Base-by-base conservation (phyloP, 305 asterid species). In the Stenogyne calaminthoides region DNA sequence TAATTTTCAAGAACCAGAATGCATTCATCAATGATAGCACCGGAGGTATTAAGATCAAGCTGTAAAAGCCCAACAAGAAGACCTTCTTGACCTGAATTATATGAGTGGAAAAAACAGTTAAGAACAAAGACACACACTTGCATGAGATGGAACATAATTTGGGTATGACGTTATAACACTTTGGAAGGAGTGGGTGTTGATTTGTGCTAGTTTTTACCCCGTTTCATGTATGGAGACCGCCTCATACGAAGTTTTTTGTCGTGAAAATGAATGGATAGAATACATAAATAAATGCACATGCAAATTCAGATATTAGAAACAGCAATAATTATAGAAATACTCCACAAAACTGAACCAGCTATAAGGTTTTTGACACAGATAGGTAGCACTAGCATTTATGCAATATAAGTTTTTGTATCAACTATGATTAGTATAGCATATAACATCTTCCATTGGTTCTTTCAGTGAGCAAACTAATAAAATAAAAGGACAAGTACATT, bases 1-100 rank as follows among this genome's bases (percentile, higher is more conserved):
- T 76, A 0, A 93, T 91, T 81, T 89, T 93, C 91, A 91, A 87
- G 63, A 93, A 93, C 98, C 97, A 93, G 78, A 91, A 76, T 4
- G 78, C 2, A 34, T 93, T 93, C 96, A 93, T 80, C 78, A 76
- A 12, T 6, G 92, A 72, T 40, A 93, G 61, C 80, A 79, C 84
- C 0, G 96, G 89, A 60, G 94, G 86, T 52, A 87, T 84, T 3
- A 80, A 27, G 2, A 89, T 80, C 88, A 93, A 76, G 81, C 89
- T 86, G 83, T 87, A 93, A 72, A 82, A 93, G 12, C 97, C 96
- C 88, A 88, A 36, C 1, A 88, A 82, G 71, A 65, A 84, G 15
- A 89, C 83, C 75, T 74, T 36, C 89, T 81, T 87, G 36, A 89
- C 95, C 97, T 93, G 85, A 79, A 82, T n/a, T n/a, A 79, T 5